Conservation (phyloP, 306 rosid species). For the Astragalus membranaceus region DNA sequence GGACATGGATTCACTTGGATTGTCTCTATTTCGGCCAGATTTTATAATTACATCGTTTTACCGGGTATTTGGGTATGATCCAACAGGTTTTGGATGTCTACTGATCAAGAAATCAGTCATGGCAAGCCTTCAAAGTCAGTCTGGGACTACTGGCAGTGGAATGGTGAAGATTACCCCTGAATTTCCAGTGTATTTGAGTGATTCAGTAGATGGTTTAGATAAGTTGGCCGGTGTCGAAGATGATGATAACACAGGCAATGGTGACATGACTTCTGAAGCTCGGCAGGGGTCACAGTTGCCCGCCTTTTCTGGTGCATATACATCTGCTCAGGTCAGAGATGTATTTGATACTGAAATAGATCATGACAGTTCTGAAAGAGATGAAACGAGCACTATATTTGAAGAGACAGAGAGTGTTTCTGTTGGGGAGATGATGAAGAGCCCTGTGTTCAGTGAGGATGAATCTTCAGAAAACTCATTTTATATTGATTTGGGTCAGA, state of each 20-base stretch:
- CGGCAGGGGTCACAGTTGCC: conserved; percentile 70
- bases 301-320: conserved; percentile 92
- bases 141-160: conserved; percentile 87
- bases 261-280: conserved; percentile 51
- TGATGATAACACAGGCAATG: conserved; percentile 39
- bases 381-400: conserved; percentile 91
- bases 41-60: conserved; percentile 88
- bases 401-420: conserved; percentile 88
- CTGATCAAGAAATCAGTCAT: conserved; percentile 88
- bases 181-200: conserved; percentile 82
- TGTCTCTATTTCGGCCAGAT: conserved; percentile 93
- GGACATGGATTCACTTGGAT: conserved; percentile 98
- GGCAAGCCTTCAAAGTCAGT: conserved; percentile 78
- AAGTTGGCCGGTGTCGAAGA: conserved; percentile 58
- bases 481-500: conserved; percentile 97
- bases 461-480: conserved; percentile 85
- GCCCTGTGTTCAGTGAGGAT: conserved; percentile 96
- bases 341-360: conserved; percentile 93
- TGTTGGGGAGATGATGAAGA: conserved; percentile 90
- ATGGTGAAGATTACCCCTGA: conserved; percentile 95
- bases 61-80: conserved; percentile 94
- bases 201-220: conserved; percentile 79
- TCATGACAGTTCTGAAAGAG: conserved; percentile 82
- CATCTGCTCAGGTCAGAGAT: conserved; percentile 88
- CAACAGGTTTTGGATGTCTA: conserved; percentile 96